Evolutionary conservation across 257 asterid genomes (phyloP), one percentile per base, ranked within the genome.

Genomic region (Nicotiana tabacum): DNA sequence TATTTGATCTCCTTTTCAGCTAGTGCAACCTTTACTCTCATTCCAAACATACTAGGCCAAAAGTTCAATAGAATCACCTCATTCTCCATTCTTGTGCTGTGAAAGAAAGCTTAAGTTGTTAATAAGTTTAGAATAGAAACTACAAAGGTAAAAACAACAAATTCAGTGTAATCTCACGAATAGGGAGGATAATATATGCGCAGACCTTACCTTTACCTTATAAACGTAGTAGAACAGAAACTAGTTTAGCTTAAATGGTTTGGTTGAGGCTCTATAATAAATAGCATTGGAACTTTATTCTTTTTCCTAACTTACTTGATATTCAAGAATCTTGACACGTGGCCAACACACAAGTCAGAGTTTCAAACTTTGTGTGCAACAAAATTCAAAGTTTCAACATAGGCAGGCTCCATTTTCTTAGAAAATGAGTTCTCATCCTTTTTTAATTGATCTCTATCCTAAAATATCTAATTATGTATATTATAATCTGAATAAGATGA

Each of bases 61-160:
- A 66, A 81, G 5, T 66, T 66, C 78, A 81, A 35, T 32, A 81
- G 77, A 46, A 81, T 81, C 83, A 81, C 83, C 15, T 81, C 83
- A 30, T 29, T 43, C 39, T 72, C 33, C n/a, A 39, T 46, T 72
- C 29, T 7, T 72, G 0, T 35, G 60, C 17, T n/a, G 33, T 10
- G 33, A 72, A 30, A n/a, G 10, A 15, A 72, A 3, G 57, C 18
- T n/a, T 3, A 55, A 12, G 29, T 4, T 64, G 18, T 24, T 43
- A 7, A 43, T 39, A 39, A 39, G 48, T 39, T 0, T 39, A 7
- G 21, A 7, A 39, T 1, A 6, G 10, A 39, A 39, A 39, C 2
- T 39, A 39, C 2, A 7, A 0, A 0, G 8, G 0, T 7, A 43
- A 43, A 0, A 8, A 43, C 11, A 8, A 43, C 0, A 39, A 39